phyloP scores from a whole-genome alignment of 2,329 filamentous ascomycete species.

The Xylariaceae sp. region DNA sequence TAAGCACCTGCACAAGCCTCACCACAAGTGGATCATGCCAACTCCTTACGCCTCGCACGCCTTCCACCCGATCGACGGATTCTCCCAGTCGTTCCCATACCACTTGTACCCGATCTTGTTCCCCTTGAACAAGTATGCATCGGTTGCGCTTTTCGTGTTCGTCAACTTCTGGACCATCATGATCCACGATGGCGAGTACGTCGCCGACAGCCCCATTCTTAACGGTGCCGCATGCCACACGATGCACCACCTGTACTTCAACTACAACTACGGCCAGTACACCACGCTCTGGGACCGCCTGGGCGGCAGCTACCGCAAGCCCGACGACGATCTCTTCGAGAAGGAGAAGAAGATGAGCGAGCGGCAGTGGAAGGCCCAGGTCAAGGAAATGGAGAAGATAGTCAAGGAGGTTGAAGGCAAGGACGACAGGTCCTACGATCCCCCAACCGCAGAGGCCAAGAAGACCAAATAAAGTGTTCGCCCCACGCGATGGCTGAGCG shows the following conservation, averaged over 20 bases:
- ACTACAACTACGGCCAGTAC: conserved; percentile 94
- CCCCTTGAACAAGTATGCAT: conserved; percentile 86
- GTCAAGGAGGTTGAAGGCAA: conserved; percentile 64
- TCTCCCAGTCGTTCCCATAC: conserved; percentile 83
- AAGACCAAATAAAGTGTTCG: conserved; percentile 37
- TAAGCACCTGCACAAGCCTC: conserved; percentile 89
- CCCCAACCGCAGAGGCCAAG: conserved; percentile 38
- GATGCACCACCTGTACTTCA: conserved; percentile 83
- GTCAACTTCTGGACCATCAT: conserved; percentile 97
- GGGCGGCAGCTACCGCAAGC: conserved; percentile 80
- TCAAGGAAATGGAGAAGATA: conserved; percentile 69
- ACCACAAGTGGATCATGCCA: conserved; percentile 99
- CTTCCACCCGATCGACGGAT: conserved; percentile 93
- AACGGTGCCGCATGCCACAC: conserved; percentile 95
- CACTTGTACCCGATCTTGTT: conserved; percentile 91
- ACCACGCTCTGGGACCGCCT: conserved; percentile 88
- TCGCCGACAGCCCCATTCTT: conserved; percentile 83
- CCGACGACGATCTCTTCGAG: conserved; percentile 79
- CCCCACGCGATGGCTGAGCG: too few species aligned
- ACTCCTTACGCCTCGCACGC: conserved; percentile 89
- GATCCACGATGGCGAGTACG: conserved; percentile 94
- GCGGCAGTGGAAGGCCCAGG: conserved; percentile 74
- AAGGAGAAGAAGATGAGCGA: conserved; percentile 82
- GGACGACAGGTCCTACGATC: conserved; percentile 49
- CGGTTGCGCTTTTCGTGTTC: conserved; percentile 80